These are phyloP conservation scores for Neonothopanus nambi DNA, from an alignment of 1,284 basidiomycete species.

Conservation along the genomic window DNA sequence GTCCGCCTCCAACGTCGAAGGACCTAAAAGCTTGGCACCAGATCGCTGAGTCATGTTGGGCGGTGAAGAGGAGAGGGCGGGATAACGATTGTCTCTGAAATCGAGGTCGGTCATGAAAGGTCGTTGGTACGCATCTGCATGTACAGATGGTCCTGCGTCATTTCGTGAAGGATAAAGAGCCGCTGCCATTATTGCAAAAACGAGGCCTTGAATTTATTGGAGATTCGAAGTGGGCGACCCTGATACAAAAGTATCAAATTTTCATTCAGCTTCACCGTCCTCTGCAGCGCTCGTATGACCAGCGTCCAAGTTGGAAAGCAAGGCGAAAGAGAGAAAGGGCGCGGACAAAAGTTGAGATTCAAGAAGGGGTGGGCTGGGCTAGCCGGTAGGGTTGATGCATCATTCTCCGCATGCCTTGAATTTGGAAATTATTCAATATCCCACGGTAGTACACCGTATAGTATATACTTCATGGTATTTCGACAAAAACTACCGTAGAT, in stretches of 20 bases:
- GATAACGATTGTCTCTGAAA: slow-evolving; percentile 63
- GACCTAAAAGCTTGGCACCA: slow-evolving; percentile 28
- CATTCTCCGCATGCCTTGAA: no score
- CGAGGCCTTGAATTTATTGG: no score
- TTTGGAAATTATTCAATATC: no score
- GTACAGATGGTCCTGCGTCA: slow-evolving; percentile 34
- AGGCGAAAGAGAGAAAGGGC: no score
- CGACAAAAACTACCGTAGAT: no score
- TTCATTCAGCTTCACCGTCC: background rate
- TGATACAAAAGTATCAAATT: slow-evolving; percentile 4
- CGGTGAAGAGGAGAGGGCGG: slow-evolving; percentile 37
- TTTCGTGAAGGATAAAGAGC: slow-evolving; percentile 45
- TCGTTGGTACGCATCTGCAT: slow-evolving; percentile 43
- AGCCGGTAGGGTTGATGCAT: no score
- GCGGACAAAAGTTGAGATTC: no score
- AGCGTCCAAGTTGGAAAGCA: no score
- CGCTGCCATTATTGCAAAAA: slow-evolving; percentile 44
- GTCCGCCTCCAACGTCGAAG: slow-evolving; percentile 23
- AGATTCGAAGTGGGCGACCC: slow-evolving; percentile 8
- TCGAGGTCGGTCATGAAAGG: slow-evolving; percentile 59
- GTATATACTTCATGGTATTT: no score
- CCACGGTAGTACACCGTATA: no score
- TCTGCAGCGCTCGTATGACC: no score
- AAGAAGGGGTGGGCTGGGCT: no score
- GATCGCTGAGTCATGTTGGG: slow-evolving; percentile 24